Percentiles rank a stretch among this genome's conserved stretches.
These are phyloP conservation scores for Ceratocystis eucalypticola DNA, from an alignment of 2,329 filamentous ascomycete species.

Conservation along the genomic window DNA sequence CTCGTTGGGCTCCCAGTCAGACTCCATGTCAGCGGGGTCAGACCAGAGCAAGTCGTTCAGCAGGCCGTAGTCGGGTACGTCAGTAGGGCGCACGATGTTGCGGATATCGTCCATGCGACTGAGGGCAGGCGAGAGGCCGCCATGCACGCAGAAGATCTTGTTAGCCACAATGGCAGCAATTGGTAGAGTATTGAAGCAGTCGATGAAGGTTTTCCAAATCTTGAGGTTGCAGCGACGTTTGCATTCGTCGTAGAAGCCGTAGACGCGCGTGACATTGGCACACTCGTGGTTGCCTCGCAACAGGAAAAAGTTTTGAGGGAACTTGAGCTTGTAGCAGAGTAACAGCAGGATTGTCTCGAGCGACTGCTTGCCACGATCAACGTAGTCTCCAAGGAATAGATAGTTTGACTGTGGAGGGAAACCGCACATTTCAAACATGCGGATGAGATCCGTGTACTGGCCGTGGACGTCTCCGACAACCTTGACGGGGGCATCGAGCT, in stretches of 20 bases:
- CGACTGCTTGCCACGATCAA: constrained; percentile 91
- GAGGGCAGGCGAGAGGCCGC: constrained; percentile 80
- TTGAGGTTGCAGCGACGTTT: constrained; percentile 94
- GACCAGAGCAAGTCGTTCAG: constrained; percentile 95
- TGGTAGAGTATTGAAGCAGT: constrained; percentile 89
- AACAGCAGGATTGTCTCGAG: constrained; percentile 87
- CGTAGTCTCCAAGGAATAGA: constrained; percentile 89
- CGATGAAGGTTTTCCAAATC: constrained; percentile 95
- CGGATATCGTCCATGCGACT: constrained; percentile 98
- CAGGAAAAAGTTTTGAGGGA: constrained; percentile 93
- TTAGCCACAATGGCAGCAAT: constrained; percentile 94
- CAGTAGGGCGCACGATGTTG: constrained; percentile 86
- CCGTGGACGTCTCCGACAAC: constrained; percentile 95
- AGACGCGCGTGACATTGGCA: constrained; percentile 87
- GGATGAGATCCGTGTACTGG: constrained; percentile 89
- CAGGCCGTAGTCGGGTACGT: constrained; percentile 91
- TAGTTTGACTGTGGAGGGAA: constrained; percentile 89
- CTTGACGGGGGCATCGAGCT: constrained; percentile 89
- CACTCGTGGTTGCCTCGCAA: constrained; percentile 93
- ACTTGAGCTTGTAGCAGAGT: constrained; percentile 94
- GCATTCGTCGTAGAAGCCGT: constrained; percentile 97
- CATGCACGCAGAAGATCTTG: constrained; percentile 97
- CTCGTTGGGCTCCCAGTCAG: constrained; percentile 96
- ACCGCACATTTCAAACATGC: constrained; percentile 97
- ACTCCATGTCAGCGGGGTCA: constrained; percentile 94